Evolutionary conservation across 345 rosid genomes (phyloP), one percentile per base, ranked within the genome.

Genomic region (Eucalyptus cloeziana): DNA sequence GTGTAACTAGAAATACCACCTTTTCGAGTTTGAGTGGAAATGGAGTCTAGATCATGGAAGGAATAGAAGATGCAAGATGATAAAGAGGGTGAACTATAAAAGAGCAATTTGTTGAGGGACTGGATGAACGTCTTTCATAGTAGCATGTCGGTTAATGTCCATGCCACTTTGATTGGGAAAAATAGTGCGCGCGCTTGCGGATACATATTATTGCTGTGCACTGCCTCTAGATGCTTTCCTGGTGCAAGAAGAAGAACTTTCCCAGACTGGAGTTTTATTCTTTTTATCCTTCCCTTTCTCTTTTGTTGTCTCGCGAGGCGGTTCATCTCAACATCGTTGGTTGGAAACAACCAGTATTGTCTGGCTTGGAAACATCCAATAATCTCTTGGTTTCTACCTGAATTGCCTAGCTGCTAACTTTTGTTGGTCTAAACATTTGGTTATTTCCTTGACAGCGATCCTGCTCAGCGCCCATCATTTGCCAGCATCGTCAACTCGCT

Each of bases 381-480:
- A 76, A 40, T 76, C 22, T 76, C 47, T 76, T 76, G 83, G 85
- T 76, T 44, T 76, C 47, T 37, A 76, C 80, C n/a, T 56, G 69
- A 25, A 21, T 81, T n/a, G 3, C 47, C 85, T 76, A 21, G 30
- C 47, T 40, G 85, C 85, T 40, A 10, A 76, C 45, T 76, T 24
- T 76, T 40, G 47, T 76, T 25, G 85, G 85, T 76, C 85, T 76
- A 54, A 49, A 56, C 80, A 40, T 67, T 50, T 40, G 10, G 44
- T 89, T 71, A 37, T 89, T 71, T 88, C 62, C 3, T 49, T 85
- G 89, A 89, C 94, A 96, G 98, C 45, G 96, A 96, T 71, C 98
- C 97, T 33, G 93, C 91, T 85, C 93, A 95, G 87, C 95, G 99
- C 43, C 99, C 99, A 52, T 91, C 97, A 37, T 95, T 97, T 87